Evolutionary conservation across 2,329 filamentous ascomycete species (phyloP), one percentile per base, ranked within the genome.

Genomic region (Zarea fungicola): DNA sequence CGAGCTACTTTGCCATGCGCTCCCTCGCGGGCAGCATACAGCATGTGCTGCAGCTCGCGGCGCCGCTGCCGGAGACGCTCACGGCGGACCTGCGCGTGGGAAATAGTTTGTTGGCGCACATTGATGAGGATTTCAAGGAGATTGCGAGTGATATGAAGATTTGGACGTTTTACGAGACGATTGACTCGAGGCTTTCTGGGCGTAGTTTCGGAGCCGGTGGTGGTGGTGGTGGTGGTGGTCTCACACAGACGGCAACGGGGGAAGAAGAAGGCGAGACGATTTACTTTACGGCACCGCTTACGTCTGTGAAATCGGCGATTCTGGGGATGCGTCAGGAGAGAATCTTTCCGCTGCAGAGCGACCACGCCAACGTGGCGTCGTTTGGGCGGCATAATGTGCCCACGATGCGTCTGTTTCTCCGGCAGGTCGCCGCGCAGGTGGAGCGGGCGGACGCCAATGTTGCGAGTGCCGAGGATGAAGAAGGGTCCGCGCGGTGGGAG

Each of bases 121-220:
- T 72, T 40, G 75, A 82, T 16, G 75, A 81, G 3, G 69, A 73
- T 35, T 84, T 84, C 57, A 73, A 73, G 41, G 69, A 76, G 4
- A 71, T 80, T 5, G 73, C 78, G 0, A 75, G 75, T 29, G 81
- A 84, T 49, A 67, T 83, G 43, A 75, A 73, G 6, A 68, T 84
- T 11, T 84, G 80, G 79, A 81, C 79, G 0, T 77, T 83, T 34
- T 79, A 83, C 51, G 81, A 84, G 56, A 84, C 78, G 0, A 72
- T 79, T 7, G 80, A 83, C 58, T 82, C 80, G 1, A 71, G 73
- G 1, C 65, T 83, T 5, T 76, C 75, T 0, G 73, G 73, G 1
- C 58, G 65, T n/a, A n/a, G n/a, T n/a, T n/a, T n/a, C n/a, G n/a
- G n/a, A n/a, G n/a, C n/a, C 2, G 67, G 65, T 1, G 58, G 61